Base-by-base conservation (phyloP, 257 asterid species). In the Voacanga thouarsii region DNA sequence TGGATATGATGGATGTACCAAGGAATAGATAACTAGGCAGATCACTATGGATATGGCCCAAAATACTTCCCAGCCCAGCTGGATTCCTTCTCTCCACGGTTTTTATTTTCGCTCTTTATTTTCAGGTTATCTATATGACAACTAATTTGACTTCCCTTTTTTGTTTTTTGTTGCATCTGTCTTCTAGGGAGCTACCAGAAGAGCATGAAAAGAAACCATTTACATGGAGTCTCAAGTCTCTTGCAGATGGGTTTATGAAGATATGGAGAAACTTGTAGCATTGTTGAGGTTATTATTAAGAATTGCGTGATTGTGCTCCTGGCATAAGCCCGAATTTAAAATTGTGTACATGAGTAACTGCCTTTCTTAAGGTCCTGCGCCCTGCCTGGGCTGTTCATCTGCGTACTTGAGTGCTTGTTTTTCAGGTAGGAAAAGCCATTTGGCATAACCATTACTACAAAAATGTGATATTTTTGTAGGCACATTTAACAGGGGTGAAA, bases 161-260 rank as follows among this genome's bases (percentile, higher is more conserved):
- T 75, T 61, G 53, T 53, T 33, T 26, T 21, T 26, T 77, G 59
- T 14, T 69, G 45, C 47, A 18, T 78, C 73, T 79, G 47, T 74
- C 61, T 7, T 63, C 41, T 43, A 90, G 97, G 91, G 85, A 82
- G 77, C 69, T 43, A 65, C 41, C 83, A 47, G 77, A 77, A 78
- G 94, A 75, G 80, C 87, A 80, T 10, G 84, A 82, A 76, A 80
- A 61, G 78, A 83, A 79, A 53, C 69, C 92, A 19, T 88, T 94
- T 12, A n/a, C 85, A 68, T 92, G 98, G 98, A 83, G 86, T 45
- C 84, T 94, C 80, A 92, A 88, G 82, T 90, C 98, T 75, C 84
- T 91, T 74, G 97, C 97, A 49, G 89, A 83, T 85, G 97, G 90
- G 72, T 82, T 94, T 66, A 72, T 90, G 57, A 84, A 77, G 81